These are phyloP conservation scores for Tulasnella calospora DNA, from an alignment of 768 basidiomycete species.

Conservation along the genomic window DNA sequence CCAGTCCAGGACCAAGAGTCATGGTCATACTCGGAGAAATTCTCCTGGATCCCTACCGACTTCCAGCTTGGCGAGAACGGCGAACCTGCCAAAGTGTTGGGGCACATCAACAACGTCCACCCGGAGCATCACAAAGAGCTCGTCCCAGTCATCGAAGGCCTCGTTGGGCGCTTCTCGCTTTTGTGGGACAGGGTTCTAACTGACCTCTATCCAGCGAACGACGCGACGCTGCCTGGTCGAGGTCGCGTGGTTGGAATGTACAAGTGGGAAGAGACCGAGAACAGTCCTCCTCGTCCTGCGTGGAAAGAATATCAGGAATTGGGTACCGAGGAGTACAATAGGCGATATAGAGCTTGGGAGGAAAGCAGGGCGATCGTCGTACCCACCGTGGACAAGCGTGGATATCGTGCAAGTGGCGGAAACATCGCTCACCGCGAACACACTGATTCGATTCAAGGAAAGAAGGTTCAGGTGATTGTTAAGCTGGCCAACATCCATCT, in stretches of 20 bases:
- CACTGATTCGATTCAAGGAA: conserved; percentile 9
- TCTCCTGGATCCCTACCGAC: conserved; percentile 21
- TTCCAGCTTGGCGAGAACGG: conserved; percentile 6
- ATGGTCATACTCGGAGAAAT: not conserved
- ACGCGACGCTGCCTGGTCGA: not conserved
- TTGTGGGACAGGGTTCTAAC: conserved; percentile 21
- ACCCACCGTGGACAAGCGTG: not conserved
- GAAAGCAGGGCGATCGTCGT: not conserved
- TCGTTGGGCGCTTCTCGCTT: conserved; percentile 3
- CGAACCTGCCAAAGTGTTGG: not conserved
- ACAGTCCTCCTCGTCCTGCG: not conserved
- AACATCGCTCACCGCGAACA: not conserved
- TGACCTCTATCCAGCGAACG: not conserved
- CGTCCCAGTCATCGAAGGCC: not conserved
- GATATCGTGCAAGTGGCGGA: not conserved
- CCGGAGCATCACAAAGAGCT: conserved; percentile 12
- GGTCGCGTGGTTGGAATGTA: not conserved
- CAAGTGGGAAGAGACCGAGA: not conserved
- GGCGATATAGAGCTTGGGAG: conserved; percentile 5
- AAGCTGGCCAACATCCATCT: conserved; percentile 38
- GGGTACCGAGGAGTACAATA: not conserved
- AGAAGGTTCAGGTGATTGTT: conserved; percentile 35
- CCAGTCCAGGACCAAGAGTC: not conserved
- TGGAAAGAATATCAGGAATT: not conserved
- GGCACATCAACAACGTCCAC: conserved; percentile 25